Evolutionary conservation across 169 alveolate genomes (phyloP), one percentile per base, ranked within the genome.

Genomic region (Plasmodium malariae): DNA sequence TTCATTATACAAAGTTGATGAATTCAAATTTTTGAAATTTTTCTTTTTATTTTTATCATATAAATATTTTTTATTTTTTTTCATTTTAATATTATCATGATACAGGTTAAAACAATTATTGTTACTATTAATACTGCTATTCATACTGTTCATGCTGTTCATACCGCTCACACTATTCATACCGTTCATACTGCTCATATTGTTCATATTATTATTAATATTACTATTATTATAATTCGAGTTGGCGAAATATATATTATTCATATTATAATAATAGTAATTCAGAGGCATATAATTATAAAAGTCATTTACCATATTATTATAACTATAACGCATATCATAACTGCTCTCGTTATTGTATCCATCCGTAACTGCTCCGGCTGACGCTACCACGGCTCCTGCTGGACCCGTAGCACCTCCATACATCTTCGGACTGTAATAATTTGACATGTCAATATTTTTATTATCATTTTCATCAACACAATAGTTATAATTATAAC

Each of bases 201-300:
- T n/a, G 19, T 14, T n/a, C 5, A 6, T 40, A 40, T 40, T 40
- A 40, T 40, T 40, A 40, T 40, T 40, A 5, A 9, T 19, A 6
- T 6, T 51, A 51, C 14, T 51, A 51, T 51, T 9, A 17, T 32
- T 32, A 59, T 59, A 37, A 34, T 60, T 74, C 2, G 59, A 21
- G 14, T 67, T 67, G 1, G 63, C 74, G 26, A 59, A 74, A 37
- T 74, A 74, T 19, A 59, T 7, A 60, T 40, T 74, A 67, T 80
- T 80, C 69, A 80, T 30, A 80, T 80, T 80, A 26, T 80, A 80
- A 40, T 80, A 80, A 48, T 80, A 80, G 65, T 80, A 80, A 65
- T 80, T 80, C 19, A 80, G 48, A 24, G 90, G 90, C 3, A 80
- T 26, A 67, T 80, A 80, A 67, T 67, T 80, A 69, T 80, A 80